These are phyloP conservation scores for Phytopythium mirpurense DNA, from an alignment of 352 stramenopile genomes.

Conservation along the genomic window DNA sequence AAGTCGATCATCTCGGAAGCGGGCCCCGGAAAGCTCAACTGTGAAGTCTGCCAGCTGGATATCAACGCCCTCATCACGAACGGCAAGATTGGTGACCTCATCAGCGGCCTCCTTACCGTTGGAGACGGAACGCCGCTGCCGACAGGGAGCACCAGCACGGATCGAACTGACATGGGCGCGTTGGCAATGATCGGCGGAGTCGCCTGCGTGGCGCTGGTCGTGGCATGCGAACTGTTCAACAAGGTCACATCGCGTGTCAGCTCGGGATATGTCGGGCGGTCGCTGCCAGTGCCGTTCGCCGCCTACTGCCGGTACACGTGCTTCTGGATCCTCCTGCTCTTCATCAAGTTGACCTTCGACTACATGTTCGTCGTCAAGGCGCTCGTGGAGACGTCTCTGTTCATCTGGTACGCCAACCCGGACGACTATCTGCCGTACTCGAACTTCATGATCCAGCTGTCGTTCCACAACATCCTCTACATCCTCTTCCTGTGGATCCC, in stretches of 20 bases:
- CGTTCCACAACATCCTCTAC: slow-evolving; percentile 84
- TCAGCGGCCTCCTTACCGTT: slow-evolving; percentile 42
- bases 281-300: slow-evolving; percentile 60
- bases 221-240: slow-evolving; percentile 67
- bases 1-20: slow-evolving; percentile 48
- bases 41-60: slow-evolving; percentile 65
- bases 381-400: slow-evolving; percentile 80
- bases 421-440: slow-evolving; percentile 74
- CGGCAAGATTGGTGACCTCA: slow-evolving; percentile 50
- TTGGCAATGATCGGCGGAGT: slow-evolving; percentile 57
- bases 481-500: slow-evolving; percentile 82
- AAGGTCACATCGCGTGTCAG: slow-evolving; percentile 62
- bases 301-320: slow-evolving; percentile 75
- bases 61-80: slow-evolving; percentile 64
- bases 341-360: slow-evolving; percentile 76
- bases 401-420: slow-evolving; percentile 78
- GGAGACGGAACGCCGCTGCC: slow-evolving; percentile 24
- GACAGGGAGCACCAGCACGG: slow-evolving; percentile 15
- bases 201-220: slow-evolving; percentile 37
- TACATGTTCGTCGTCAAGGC: slow-evolving; percentile 86
- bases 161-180: slow-evolving; percentile 51
- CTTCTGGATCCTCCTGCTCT: slow-evolving; percentile 76
- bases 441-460: slow-evolving; percentile 78
- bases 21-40: slow-evolving; percentile 63
- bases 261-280: slow-evolving; percentile 72